These are phyloP conservation scores for Hemisphaericaspora xylofermentans DNA, from an alignment of 1,139 yeast genomes.

Conservation along the genomic window DNA sequence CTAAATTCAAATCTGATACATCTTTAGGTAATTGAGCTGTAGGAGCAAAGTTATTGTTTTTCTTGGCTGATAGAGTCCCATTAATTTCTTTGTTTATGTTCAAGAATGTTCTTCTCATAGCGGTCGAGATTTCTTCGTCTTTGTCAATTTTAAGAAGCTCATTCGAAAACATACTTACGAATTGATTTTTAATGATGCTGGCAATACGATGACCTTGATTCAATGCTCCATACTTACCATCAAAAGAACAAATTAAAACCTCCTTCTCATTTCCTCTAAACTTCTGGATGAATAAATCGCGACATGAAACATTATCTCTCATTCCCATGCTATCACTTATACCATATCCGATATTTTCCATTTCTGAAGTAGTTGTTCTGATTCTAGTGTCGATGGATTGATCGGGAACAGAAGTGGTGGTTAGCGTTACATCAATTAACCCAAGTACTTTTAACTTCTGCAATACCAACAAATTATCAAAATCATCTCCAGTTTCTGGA, in stretches of 20 bases:
- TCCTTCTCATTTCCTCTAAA: slow-evolving; percentile 79
- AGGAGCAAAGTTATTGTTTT: slow-evolving; percentile 27
- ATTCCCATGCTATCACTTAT: slow-evolving; percentile 85
- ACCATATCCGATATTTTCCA: slow-evolving; percentile 81
- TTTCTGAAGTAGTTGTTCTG: slow-evolving; percentile 86
- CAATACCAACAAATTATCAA: slow-evolving; percentile 77
- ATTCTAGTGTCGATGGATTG: slow-evolving; percentile 82
- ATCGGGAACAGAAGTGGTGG: slow-evolving; percentile 83
- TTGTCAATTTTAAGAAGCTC: slow-evolving; percentile 56
- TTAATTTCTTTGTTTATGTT: slow-evolving; percentile 76
- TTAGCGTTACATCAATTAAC: slow-evolving; percentile 90
- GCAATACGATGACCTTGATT: slow-evolving; percentile 69
- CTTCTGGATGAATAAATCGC: slow-evolving; percentile 86
- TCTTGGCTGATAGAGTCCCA: slow-evolving; percentile 39
- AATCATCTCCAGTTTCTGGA: slow-evolving; percentile 49
- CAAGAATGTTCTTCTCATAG: slow-evolving; percentile 77
- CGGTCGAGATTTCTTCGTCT: slow-evolving; percentile 54
- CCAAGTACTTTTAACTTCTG: slow-evolving; percentile 76
- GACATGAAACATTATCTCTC: slow-evolving; percentile 62
- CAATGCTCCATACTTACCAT: slow-evolving; percentile 66
- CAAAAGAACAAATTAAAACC: slow-evolving; percentile 78
- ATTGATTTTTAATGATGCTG: slow-evolving; percentile 68
- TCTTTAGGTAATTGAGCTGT: slow-evolving; percentile 36
- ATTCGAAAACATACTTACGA: slow-evolving; percentile 60
- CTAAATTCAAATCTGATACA: slow-evolving; percentile 37